phyloP scores from a whole-genome alignment of 371 early-diverging fungal genomes.

The Antonospora locustae region DNA sequence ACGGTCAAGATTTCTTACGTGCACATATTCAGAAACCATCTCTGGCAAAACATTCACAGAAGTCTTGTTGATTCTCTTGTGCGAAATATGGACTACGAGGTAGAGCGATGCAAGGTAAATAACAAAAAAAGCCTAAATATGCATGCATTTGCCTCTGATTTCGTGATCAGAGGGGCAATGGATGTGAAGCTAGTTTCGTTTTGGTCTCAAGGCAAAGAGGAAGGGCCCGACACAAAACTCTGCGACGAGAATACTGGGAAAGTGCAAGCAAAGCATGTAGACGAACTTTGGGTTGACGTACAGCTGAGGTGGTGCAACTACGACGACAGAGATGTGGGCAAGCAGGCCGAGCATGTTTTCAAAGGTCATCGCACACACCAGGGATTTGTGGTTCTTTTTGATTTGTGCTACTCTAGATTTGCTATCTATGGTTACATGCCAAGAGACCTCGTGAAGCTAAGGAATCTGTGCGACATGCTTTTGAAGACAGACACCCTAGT shows the following conservation, averaged over 20 bases:
- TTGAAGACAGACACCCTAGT: slow-evolving; percentile 90
- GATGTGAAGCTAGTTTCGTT: slow-evolving; percentile 73
- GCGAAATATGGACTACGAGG: slow-evolving; percentile 76
- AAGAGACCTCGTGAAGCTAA: slow-evolving; percentile 94
- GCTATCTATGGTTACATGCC: slow-evolving; percentile 60
- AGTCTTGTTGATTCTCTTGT: slow-evolving; percentile 70
- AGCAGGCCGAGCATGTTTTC: slow-evolving; percentile 89
- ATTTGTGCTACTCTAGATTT: slow-evolving; percentile 81
- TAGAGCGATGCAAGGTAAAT: background rate
- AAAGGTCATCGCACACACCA: slow-evolving; percentile 88
- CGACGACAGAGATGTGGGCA: slow-evolving; percentile 86
- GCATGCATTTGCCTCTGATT: slow-evolving; percentile 11
- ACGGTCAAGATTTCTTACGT: slow-evolving; percentile 91
- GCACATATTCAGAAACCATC: slow-evolving; percentile 92
- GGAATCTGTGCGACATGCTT: slow-evolving; percentile 60
- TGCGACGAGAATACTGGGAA: background rate
- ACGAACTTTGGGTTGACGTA: slow-evolving; percentile 89
- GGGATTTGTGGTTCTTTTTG: slow-evolving; percentile 82
- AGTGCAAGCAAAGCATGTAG: slow-evolving; percentile 62
- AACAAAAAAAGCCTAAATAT: slow-evolving; percentile 1
- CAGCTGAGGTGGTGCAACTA: slow-evolving; percentile 95
- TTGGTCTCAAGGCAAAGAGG: slow-evolving; percentile 79
- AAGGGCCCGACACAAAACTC: background rate
- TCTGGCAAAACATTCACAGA: slow-evolving; percentile 97
- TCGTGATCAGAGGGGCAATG: slow-evolving; percentile 56